Evolutionary conservation across 2,329 filamentous ascomycete genomes (phyloP).

Genomic region (Lecanoromycetidae sp.): DNA sequence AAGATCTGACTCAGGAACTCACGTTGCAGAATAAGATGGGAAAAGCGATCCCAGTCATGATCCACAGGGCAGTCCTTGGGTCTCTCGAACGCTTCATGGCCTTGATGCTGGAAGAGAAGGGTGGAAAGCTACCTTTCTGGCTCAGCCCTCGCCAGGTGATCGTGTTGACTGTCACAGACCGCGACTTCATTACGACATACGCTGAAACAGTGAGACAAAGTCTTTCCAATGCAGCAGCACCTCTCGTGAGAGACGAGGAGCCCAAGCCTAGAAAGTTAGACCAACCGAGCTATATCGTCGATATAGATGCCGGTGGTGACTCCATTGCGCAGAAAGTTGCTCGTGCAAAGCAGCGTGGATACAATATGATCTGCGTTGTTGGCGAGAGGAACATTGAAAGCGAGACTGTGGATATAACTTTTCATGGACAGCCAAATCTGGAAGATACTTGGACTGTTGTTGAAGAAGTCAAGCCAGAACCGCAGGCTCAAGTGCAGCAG

Average conservation of each 20-base stretch:
- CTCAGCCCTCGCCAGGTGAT: slow-evolving; percentile 67
- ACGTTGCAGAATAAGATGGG: slow-evolving; percentile 39
- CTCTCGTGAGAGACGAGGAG: too few relatives aligned
- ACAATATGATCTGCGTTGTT: slow-evolving; percentile 61
- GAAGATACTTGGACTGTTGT: slow-evolving; percentile 21
- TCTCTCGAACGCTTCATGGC: slow-evolving; percentile 78
- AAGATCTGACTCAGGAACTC: slow-evolving; percentile 38
- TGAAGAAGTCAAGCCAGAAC: slow-evolving; percentile 6
- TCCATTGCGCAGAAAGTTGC: slow-evolving; percentile 57
- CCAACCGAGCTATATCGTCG: slow-evolving; percentile 54
- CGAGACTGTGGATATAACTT: slow-evolving; percentile 27
- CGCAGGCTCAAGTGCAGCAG: slow-evolving; percentile 3
- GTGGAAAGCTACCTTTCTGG: slow-evolving; percentile 78
- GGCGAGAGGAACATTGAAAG: slow-evolving; percentile 52
- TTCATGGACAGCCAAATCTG: slow-evolving; percentile 30
- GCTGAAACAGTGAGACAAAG: background rate
- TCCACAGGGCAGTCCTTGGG: slow-evolving; percentile 74
- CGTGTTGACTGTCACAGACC: slow-evolving; percentile 59
- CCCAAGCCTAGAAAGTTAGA: slow-evolving; percentile 33
- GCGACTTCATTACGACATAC: slow-evolving; percentile 19
- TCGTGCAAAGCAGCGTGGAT: slow-evolving; percentile 59
- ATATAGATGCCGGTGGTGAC: slow-evolving; percentile 54
- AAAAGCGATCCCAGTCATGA: slow-evolving; percentile 62
- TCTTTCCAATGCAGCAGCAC: background rate
- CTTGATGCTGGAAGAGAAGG: slow-evolving; percentile 70